These are phyloP conservation scores for Colletotrichum simmondsii DNA, from an alignment of 2,329 filamentous ascomycete species.

Conservation along the genomic window DNA sequence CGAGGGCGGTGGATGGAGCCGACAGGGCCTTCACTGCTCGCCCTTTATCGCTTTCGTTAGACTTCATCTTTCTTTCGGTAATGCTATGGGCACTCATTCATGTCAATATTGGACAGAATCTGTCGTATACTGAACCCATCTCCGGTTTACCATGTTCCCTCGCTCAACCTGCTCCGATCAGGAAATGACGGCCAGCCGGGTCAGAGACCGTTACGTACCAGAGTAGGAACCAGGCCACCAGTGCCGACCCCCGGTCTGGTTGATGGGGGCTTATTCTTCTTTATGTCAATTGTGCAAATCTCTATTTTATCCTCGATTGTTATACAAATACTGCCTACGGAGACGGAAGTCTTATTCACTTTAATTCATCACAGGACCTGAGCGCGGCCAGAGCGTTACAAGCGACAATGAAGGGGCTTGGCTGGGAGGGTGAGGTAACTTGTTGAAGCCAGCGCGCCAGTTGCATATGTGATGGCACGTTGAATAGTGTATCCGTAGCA, in stretches of 20 bases:
- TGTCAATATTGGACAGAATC: constrained; percentile 11
- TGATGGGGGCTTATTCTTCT: background rate
- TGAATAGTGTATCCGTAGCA: background rate
- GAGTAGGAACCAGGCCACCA: constrained; percentile 15
- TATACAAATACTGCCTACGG: background rate
- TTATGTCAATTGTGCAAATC: constrained; percentile 20
- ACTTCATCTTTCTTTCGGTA: background rate
- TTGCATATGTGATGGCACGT: constrained; percentile 43
- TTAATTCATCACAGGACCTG: constrained; percentile 1
- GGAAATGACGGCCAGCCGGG: constrained; percentile 15
- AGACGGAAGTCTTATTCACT: background rate
- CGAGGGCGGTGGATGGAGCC: background rate
- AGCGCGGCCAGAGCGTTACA: constrained; percentile 27
- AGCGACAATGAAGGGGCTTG: constrained; percentile 15
- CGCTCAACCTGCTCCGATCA: constrained; percentile 11
- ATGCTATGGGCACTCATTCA: background rate
- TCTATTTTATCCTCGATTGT: background rate
- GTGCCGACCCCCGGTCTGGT: background rate
- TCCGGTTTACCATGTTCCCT: constrained; percentile 12
- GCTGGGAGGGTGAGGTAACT: constrained; percentile 19
- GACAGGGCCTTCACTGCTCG: background rate
- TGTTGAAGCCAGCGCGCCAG: constrained; percentile 28
- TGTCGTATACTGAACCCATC: constrained; percentile 16
- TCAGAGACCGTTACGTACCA: constrained; percentile 1
- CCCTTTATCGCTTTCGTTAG: background rate